Evolutionary conservation across 257 asterid species (phyloP), one percentile per base, ranked within the genome.

Genomic region (Linaria vulgaris): DNA sequence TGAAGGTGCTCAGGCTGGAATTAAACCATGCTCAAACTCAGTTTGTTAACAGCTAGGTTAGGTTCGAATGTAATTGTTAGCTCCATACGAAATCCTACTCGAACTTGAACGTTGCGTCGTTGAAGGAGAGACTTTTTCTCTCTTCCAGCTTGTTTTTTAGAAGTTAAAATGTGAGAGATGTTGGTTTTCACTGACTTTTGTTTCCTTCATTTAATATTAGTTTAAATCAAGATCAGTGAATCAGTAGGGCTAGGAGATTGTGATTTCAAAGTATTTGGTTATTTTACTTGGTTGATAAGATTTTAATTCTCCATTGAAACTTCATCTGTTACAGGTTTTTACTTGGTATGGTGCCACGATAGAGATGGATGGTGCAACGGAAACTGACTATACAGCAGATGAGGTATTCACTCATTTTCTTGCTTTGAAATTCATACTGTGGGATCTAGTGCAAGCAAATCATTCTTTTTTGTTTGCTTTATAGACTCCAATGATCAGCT

Each of bases 331-430:
- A 22, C 59, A 87, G 97, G 95, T 87, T 63, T 94, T 94, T 72
- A 85, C 97, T 8, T 94, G 99, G 99, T 78, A 87, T 69, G 97
- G 99, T 59, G 99, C 97, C 19, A 84, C 92, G 23, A 80, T 94
- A 70, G 97, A 94, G 75, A 68, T 90, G 78, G 97, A 94, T 45
- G 99, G 97, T 69, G 56, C 80, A 30, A 79, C 97, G 44, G 97
- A 92, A 84, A 87, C 97, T 38, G 96, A 90, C 67, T 90, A 92
- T 74, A 87, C 90, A 50, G 96, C 97, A 24, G 99, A 94, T 66
- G 96, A 94, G 96, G 97, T 94, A 76, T 59, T 54, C 9, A 20
- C 56, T 37, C 22, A 12, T 43, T 43, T 4, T 69, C 57, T 62
- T 7, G 23, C 67, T 69, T 20, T 71, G 30, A 11, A 60, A 34